phyloP scores from a whole-genome alignment of 352 stramenopile genomes.

The Pythium sukuiense region DNA sequence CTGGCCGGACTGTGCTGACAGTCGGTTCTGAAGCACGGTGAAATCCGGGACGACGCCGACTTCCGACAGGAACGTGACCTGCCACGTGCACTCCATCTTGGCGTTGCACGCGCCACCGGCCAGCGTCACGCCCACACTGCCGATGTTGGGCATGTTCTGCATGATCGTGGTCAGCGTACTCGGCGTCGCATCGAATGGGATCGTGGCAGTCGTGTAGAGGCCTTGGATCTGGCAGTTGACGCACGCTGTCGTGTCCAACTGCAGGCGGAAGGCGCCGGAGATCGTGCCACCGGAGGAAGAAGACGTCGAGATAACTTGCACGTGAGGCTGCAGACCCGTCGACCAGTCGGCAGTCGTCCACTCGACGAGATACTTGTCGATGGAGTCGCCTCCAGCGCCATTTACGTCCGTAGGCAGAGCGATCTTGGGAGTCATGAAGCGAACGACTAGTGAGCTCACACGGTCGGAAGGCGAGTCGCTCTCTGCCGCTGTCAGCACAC shows the following conservation, averaged over 20 bases:
- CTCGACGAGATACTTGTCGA: conserved; percentile 93
- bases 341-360: conserved; percentile 88
- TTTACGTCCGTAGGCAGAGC: conserved; percentile 57
- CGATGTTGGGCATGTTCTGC: conserved; percentile 94
- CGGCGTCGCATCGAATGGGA: conserved; percentile 64
- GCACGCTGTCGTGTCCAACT: conserved; percentile 85
- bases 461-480: conserved; percentile 44
- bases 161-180: conserved; percentile 77
- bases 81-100: conserved; percentile 76
- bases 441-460: conserved; percentile 85
- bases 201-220: conserved; percentile 59
- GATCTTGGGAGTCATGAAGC: conserved; percentile 70
- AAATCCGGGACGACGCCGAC: conserved; percentile 53
- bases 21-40: conserved; percentile 40
- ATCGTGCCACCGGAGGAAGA: conserved; percentile 39
- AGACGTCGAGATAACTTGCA: conserved; percentile 65
- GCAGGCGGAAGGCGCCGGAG: conserved; percentile 72
- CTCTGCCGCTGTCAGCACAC: conserved; percentile 39
- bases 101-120: conserved; percentile 29
- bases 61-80: conserved; percentile 77
- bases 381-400: conserved; percentile 77
- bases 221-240: conserved; percentile 73
- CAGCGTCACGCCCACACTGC: conserved; percentile 78
- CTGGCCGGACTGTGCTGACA: conserved; percentile 42
- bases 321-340: conserved; percentile 43